Base-by-base conservation (phyloP, 805 yeast genomes). In the Metschnikowia reukaufii region DNA sequence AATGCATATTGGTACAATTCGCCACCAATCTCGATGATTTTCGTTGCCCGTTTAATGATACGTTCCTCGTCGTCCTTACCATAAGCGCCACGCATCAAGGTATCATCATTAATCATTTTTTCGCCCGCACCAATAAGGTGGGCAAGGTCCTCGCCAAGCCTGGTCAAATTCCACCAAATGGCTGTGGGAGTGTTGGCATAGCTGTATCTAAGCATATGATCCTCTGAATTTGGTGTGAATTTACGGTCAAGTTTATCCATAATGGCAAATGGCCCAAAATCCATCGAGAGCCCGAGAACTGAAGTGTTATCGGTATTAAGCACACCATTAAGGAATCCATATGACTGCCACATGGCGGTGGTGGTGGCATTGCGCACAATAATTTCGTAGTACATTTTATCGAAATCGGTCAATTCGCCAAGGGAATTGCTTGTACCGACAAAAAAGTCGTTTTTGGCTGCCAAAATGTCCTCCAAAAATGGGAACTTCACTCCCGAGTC, bases 231-330 rank as follows among this genome's bases (percentile, higher is more conserved):
- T 1, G 98, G 92, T 0, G 97, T 87, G 60, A 77, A 92, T 40
- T 76, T 65, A 13, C 95, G 91, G 58, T 88, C 83, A 61, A 84
- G 92, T 38, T 78, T 79, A 60, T 91, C 97, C 85, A 91, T 78
- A 50, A 90, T 86, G 16, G 95, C 87, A 68, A 88, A 94, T 0
- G 99, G 98, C 2, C 98, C 99, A 65, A 85, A 94, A 65, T 92
- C 99, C 65, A 94, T 79, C 0, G 96, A 80, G 9, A 90, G 70
- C 0, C 99, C 99, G 36, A 85, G 60, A n/a, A 92, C 75, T 0
- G 96, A 88, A 0, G 97, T 88, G 61, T 92, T 92, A 61, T 92
- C 99, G 0, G 98, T 91, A 63, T 92, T 92, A 46, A 94, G 70
- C 4, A 94, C 98, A 12, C 99, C 99, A 60, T 92, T 94, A 55